Percentiles rank a stretch among this genome's conserved stretches.
Conservation (phyloP, 208 protist species). For the Acanthamoeba healyi region DNA sequence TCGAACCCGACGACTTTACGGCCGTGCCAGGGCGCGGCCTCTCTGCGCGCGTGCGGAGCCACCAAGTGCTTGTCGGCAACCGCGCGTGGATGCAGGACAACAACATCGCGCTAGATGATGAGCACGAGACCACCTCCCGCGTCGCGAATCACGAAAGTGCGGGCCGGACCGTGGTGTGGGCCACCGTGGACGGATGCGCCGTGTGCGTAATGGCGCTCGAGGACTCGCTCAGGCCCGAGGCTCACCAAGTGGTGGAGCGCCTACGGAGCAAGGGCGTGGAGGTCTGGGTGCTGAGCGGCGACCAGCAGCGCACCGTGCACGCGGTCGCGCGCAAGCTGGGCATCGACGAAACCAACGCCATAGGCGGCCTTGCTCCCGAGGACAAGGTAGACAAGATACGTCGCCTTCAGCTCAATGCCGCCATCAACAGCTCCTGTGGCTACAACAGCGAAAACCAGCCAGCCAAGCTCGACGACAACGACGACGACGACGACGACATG, state of each 20-base stretch:
- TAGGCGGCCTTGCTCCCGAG: slow-evolving; percentile 84
- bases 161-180: slow-evolving; percentile 90
- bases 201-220: slow-evolving; percentile 90
- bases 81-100: slow-evolving; percentile 75
- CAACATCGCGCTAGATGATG: not conserved
- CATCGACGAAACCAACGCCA: slow-evolving; percentile 32
- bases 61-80: slow-evolving; percentile 77
- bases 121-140: not conserved
- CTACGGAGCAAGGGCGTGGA: slow-evolving; percentile 84
- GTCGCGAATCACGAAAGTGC: slow-evolving; percentile 66
- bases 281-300: slow-evolving; percentile 63
- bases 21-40: slow-evolving; percentile 56
- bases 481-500: slow-evolving; percentile 22
- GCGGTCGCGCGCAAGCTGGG: not conserved
- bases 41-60: not conserved
- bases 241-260: slow-evolving; percentile 88
- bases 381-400: slow-evolving; percentile 26
- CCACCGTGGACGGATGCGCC: slow-evolving; percentile 89
- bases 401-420: not conserved
- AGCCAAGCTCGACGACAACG: not conserved
- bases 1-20: slow-evolving; percentile 2
- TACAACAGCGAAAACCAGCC: not conserved
- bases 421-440: not conserved
- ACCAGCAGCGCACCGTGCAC: slow-evolving; percentile 47
- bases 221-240: slow-evolving; percentile 94